These are phyloP conservation scores for Spirogloea muscicola DNA, from an alignment of 139 green algal species.

Conservation along the genomic window DNA sequence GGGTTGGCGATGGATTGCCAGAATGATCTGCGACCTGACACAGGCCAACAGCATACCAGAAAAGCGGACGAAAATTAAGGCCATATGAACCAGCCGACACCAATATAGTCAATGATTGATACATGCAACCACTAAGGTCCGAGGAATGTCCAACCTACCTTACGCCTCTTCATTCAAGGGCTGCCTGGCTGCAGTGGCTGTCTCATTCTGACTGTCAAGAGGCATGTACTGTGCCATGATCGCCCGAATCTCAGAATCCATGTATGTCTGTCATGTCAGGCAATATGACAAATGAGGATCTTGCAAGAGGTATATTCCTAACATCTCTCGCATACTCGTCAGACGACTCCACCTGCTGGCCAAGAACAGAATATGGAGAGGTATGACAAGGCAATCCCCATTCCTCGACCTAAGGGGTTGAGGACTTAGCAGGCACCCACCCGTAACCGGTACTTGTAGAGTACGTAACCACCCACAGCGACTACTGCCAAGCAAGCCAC, in stretches of 20 bases:
- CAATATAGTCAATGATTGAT: too few species aligned
- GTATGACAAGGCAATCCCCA: neutral
- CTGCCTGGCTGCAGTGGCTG: too few species aligned
- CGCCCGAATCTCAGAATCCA: slow-evolving; percentile 64
- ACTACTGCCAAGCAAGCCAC: slow-evolving; percentile 15
- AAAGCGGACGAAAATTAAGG: too few species aligned
- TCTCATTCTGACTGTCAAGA: slow-evolving; percentile 53
- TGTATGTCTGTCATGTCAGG: slow-evolving; percentile 39
- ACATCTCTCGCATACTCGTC: neutral
- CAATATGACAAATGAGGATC: neutral
- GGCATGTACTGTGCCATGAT: slow-evolving; percentile 81
- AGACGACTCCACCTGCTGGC: neutral
- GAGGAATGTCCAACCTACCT: too few species aligned
- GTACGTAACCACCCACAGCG: slow-evolving; percentile 25
- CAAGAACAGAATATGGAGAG: neutral
- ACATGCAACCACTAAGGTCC: too few species aligned
- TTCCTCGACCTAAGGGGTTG: neutral
- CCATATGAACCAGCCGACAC: too few species aligned
- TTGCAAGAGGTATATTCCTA: neutral
- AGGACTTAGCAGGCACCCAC: slow-evolving; percentile 6
- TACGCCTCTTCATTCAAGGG: too few species aligned
- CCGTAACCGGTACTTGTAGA: slow-evolving; percentile 49
- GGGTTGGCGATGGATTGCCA: too few species aligned
- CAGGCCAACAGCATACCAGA: too few species aligned
- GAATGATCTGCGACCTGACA: too few species aligned